Evolutionary conservation across 2,329 filamentous ascomycete genomes (phyloP), one percentile per base, ranked within the genome.

Genomic region (Epicoccum sorghinum): DNA sequence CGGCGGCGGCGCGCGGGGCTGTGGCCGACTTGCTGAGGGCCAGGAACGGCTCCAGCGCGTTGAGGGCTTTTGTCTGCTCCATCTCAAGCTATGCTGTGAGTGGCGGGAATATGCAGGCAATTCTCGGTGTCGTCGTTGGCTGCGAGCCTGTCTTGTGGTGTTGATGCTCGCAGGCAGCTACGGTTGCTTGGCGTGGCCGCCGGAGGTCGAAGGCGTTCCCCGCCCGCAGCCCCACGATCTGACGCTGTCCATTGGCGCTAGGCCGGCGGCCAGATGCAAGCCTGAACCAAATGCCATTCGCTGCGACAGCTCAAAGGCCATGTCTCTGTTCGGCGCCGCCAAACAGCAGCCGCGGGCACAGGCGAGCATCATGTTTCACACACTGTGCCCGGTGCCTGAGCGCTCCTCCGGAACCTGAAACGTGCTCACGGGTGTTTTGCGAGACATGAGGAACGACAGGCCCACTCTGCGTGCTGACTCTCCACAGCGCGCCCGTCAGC

Each of bases 1-100:
- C 92, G 69, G 90, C 88, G 37, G 93, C 89, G 54, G 92, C 91
- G 65, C 90, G 88, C 36, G 91, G 88, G 9, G 92, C 91, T 6
- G 86, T 90, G 59, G 91, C 91, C 9, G 91, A 90, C 73, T 93
- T 95, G 69, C 89, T 89, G 61, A 97, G 89, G 47, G 89, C 89
- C 56, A 99, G 80, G 79, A 93, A 98, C n/a, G 93, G 92, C 82
- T 96, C 80, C 9, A 82, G 79, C 49, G 79, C 85, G 62, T 86
- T 86, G 61, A 88, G 77, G 32, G 78, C 79, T 63, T 81, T 82
- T 44, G 79, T 84, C 75, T 93, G 89, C 78, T 91, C 89, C 90
- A 93, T 93, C 35, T 9, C n/a, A 4, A 8, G 43, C 33, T 33
- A 36, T n/a, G 8, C 7, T 4, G 10, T 5, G 12, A 10, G 6